Base-by-base conservation (phyloP, 129 eudicot genomes). In the Lonicera japonica region DNA sequence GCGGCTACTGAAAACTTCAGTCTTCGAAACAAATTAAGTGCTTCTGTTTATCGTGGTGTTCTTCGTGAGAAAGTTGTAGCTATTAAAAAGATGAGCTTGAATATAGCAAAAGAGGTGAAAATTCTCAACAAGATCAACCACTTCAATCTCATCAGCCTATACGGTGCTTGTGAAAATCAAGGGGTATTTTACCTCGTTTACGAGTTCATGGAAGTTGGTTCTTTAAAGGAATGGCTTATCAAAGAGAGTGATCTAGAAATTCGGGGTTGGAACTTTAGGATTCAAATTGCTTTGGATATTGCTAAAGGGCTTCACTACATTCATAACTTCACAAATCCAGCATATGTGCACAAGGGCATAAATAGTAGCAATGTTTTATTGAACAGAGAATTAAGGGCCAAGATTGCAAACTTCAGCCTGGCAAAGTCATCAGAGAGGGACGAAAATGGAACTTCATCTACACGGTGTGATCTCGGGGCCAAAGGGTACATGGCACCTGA, bases 401-500 rank as follows among this genome's bases (percentile, higher is more conserved):
- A 87, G 72, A 84, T 87, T 68, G 76, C 88, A 19, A 83, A 84
- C 21, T 83, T 87, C 38, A 70, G 84, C 45, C 71, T 81, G 16
- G 82, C 89, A 5, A 74, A 80, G 46, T 78, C 75, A 54, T 56
- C 77, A 0, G 80, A 78, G 1, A 75, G 21, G 34, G 79, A 61
- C 14, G 78, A 63, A 69, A 66, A 52, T 45, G 80, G 70, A 17
- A 62, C 70, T 41, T 79, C 86, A 34, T 65, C 74, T 0, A 66
- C 75, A 10, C 61, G 56, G 46, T 64, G 71, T 56, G 62, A 74
- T 14, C 25, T 54, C 18, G 90, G 76, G 68, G 69, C 81, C 55
- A 86, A 72, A 63, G 95, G 87, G 16, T 84, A 91, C 62, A 73
- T 84, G 65, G 82, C 90, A 60, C 97, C 97, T 0, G 98, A 91